Evolutionary conservation across 1,284 basidiomycete genomes (phyloP), one percentile per base, ranked within the genome.

Genomic region (Heterobasidion occidentale): DNA sequence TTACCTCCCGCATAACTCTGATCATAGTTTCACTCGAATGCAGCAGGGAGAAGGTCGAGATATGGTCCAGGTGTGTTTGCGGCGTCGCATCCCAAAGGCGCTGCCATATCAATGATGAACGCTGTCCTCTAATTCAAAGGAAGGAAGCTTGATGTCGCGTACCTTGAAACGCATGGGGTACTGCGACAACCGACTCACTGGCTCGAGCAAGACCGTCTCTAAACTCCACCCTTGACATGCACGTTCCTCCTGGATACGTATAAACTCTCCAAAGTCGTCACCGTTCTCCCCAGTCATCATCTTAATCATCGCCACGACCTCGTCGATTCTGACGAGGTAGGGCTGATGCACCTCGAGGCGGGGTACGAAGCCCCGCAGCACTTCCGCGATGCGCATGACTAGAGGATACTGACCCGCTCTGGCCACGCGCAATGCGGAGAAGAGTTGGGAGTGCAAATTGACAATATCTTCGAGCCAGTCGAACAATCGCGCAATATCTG

Each of bases 391-490:
- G 17, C 72, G 64, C 57, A 71, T 69, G 5, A 85, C 73, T 14
- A 81, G 68, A 2, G 78, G 72, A 50, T 73, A 67, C 60, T 82
- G 73, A 53, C 70, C 64, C 57, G 75, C 67, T 53, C 74, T 74
- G 42, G 76, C 70, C 5, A 19, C 11, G 11, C 19, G 46, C 53
- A 92, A 68, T 0, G 78, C 70, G 1, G 76, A 71, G 6, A 77
- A 74, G 27, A 94, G 74, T 58, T 84, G 78, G 2, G 74, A 70
- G 61, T 96, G 93, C 1, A 93, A 72, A 57, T 86, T 83, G 12
- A 86, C 74, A 59, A 96, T 90, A 61, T 90, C 88, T 63, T 94
- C 91, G 51, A 94, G 73, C 82, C 88, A 90, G 67, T 93, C 91
- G 60, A 95, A 84, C 34, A 94, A 74, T 15, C 83, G 78, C 5